Conservation (phyloP, 768 basidiomycete genomes). For the Botryobasidium botryosum region DNA sequence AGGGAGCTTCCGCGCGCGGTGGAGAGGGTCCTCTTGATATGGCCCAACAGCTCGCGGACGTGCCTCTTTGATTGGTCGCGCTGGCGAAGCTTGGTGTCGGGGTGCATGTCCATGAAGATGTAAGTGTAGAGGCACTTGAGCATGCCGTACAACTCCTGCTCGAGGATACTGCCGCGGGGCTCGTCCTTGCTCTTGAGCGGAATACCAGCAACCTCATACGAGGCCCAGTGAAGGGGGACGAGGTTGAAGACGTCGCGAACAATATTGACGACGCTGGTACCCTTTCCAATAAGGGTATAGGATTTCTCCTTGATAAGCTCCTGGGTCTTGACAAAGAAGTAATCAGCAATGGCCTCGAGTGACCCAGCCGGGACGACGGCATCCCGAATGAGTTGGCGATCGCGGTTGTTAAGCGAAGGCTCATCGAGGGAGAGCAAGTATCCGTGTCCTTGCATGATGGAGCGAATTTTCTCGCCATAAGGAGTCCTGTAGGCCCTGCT, state of each 20-base stretch:
- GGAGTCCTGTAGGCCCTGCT: background rate
- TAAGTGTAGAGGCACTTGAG: slow-evolving; percentile 7
- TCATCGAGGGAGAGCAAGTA: background rate
- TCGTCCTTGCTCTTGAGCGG: slow-evolving; percentile 1
- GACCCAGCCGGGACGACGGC: slow-evolving; percentile 10
- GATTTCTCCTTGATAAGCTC: slow-evolving; percentile 18
- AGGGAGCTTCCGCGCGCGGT: background rate
- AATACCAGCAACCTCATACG: slow-evolving; percentile 28
- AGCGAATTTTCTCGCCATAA: background rate
- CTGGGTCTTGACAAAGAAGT: slow-evolving; percentile 16
- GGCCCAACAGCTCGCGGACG: background rate
- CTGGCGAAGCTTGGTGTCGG: background rate
- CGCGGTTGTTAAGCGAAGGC: too few relatives aligned
- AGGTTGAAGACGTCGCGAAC: slow-evolving; percentile 50
- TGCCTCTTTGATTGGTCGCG: background rate
- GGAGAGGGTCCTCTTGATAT: background rate
- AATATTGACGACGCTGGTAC: slow-evolving; percentile 33
- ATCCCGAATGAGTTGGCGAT: slow-evolving; percentile 12
- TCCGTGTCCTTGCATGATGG: background rate
- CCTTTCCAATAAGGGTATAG: slow-evolving; percentile 18
- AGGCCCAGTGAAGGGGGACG: slow-evolving; percentile 44
- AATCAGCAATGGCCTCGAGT: slow-evolving; percentile 1
- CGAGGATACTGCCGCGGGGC: slow-evolving; percentile 6
- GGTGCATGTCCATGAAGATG: background rate
- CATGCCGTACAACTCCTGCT: slow-evolving; percentile 7